These are phyloP conservation scores for Pseudocercospora fijiensis DNA, from an alignment of 2,329 filamentous ascomycete species.

Conservation along the genomic window DNA sequence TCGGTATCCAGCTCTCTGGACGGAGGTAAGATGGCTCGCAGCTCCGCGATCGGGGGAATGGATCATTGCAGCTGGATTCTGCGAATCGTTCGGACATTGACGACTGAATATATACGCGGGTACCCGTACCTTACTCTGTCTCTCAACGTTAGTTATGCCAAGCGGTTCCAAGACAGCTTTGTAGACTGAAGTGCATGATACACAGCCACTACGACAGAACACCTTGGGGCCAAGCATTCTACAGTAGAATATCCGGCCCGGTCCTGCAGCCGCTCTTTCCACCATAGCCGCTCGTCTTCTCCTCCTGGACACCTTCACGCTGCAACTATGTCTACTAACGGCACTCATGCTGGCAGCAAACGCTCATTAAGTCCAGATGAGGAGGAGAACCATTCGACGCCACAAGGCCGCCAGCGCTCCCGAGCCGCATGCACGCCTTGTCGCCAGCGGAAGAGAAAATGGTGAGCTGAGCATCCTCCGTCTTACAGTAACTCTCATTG, in stretches of 20 bases:
- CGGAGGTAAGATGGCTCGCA: too few species aligned
- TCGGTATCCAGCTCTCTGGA: not conserved
- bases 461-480: slow-evolving; percentile 17
- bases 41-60: too few species aligned
- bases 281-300: slow-evolving; percentile 7
- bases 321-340: slow-evolving; percentile 18
- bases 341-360: slow-evolving; percentile 23
- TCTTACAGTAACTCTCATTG: not conserved
- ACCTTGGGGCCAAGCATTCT: not conserved
- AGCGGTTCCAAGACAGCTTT: not conserved
- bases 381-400: slow-evolving; percentile 18
- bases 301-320: not conserved
- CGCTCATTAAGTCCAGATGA: slow-evolving; percentile 31
- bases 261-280: not conserved
- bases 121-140: not conserved
- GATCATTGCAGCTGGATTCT: too few species aligned
- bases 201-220: too few species aligned
- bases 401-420: slow-evolving; percentile 35
- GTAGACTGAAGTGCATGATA: not conserved
- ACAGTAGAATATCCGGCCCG: not conserved
- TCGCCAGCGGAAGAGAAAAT: slow-evolving; percentile 34
- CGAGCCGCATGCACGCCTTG: slow-evolving; percentile 40
- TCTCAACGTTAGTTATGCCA: too few species aligned
- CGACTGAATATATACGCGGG: too few species aligned
- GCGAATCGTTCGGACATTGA: too few species aligned